These are phyloP conservation scores for Fraxinus platypoda DNA, from an alignment of 305 asterid genomes.

Conservation along the genomic window DNA sequence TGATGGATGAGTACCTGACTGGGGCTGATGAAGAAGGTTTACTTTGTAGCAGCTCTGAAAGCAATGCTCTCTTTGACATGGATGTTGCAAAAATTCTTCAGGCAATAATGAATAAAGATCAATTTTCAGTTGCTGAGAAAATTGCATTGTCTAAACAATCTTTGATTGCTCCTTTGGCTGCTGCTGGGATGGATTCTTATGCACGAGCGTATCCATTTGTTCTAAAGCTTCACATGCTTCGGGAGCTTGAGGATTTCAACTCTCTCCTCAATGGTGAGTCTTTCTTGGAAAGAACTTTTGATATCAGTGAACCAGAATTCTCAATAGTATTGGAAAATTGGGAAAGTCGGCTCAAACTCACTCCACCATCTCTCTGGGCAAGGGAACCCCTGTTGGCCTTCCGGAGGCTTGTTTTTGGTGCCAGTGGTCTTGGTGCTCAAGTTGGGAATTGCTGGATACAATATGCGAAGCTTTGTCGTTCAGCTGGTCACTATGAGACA, in stretches of 20 bases:
- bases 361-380: conserved; percentile 97
- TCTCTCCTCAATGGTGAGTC: conserved; percentile 82
- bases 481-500: conserved; percentile 96
- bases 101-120: conserved; percentile 84
- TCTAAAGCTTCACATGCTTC: conserved; percentile 96
- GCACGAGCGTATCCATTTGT: conserved; percentile 94
- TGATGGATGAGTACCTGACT: conserved; percentile 85
- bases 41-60: conserved; percentile 89
- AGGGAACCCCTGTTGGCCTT: conserved; percentile 97
- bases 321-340: conserved; percentile 64
- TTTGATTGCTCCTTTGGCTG: conserved; percentile 98
- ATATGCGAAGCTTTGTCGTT: conserved; percentile 96
- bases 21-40: conserved; percentile 90
- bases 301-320: conserved; percentile 59
- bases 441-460: conserved; percentile 95
- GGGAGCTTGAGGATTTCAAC: conserved; percentile 89
- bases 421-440: conserved; percentile 68
- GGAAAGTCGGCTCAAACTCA: conserved; percentile 89
- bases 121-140: conserved; percentile 68
- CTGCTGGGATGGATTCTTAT: conserved; percentile 99
- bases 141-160: conserved; percentile 86
- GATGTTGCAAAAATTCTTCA: conserved; percentile 94
- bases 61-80: conserved; percentile 91
- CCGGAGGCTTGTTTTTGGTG: conserved; percentile 84
- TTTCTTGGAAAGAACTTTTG: conserved; percentile 58